Evolutionary conservation across 2,329 filamentous ascomycete species (phyloP).

Genomic region (Podosphaera xanthii): DNA sequence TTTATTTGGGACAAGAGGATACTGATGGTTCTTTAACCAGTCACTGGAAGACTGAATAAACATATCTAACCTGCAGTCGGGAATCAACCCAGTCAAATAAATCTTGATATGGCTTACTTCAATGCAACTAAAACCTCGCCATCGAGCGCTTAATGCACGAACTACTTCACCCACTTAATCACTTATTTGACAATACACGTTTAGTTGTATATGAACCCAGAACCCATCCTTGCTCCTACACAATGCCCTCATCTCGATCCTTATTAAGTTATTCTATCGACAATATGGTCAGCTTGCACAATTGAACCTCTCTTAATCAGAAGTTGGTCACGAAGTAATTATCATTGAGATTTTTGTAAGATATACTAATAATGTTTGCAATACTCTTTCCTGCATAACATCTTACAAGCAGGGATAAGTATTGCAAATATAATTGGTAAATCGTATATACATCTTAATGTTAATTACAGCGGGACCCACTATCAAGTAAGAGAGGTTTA

Average conservation of each 20-base stretch:
- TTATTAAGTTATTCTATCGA: not conserved
- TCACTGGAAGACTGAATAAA: slow-evolving; percentile 87
- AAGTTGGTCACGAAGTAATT: no score
- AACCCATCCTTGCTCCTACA: not conserved
- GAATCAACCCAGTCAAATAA: not conserved
- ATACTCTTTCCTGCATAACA: no score
- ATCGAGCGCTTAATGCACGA: not conserved
- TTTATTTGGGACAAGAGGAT: slow-evolving; percentile 68
- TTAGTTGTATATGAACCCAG: not conserved
- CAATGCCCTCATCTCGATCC: not conserved
- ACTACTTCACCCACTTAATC: not conserved
- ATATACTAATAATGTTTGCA: no score
- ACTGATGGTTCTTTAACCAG: slow-evolving; percentile 47
- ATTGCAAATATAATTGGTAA: no score
- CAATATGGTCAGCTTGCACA: not conserved
- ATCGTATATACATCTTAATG: no score
- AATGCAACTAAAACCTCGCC: not conserved
- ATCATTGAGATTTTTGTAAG: no score
- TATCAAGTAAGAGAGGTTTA: no score
- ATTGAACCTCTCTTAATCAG: no score
- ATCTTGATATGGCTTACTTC: not conserved
- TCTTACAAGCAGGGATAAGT: no score
- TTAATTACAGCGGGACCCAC: no score
- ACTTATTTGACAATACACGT: not conserved
- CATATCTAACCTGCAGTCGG: not conserved